Evolutionary conservation across 441 rosid genomes (phyloP).

Genomic region (Eruca vesicaria): DNA sequence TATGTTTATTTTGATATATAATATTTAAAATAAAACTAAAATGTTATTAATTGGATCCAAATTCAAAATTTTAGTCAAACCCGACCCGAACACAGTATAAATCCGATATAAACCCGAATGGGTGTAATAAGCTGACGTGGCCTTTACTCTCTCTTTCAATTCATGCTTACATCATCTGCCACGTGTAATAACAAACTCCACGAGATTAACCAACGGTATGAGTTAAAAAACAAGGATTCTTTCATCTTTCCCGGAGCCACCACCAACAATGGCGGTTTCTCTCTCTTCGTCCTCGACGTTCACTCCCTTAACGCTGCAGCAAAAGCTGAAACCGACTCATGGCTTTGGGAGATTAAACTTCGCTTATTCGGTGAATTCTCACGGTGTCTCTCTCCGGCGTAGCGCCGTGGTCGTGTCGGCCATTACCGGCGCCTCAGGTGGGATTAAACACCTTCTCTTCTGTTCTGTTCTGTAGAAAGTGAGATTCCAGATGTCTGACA

Average conservation of each 20-base stretch:
- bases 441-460: not conserved
- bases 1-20: no score
- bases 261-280: constrained; percentile 49
- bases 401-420: constrained; percentile 43
- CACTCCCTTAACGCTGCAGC: constrained; percentile 30
- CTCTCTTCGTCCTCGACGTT: constrained; percentile 33
- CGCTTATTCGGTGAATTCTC: constrained; percentile 16
- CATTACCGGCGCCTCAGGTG: constrained; percentile 56
- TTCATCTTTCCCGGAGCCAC: not conserved
- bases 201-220: not conserved
- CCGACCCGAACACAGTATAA: no score
- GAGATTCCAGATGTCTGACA: not conserved
- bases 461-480: not conserved
- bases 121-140: not conserved
- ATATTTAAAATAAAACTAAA: no score
- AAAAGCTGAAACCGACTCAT: constrained; percentile 7
- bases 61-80: no score
- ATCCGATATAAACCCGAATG: no score
- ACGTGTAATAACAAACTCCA: not conserved
- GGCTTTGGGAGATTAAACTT: constrained; percentile 4
- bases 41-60: no score
- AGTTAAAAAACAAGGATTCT: not conserved
- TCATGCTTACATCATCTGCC: not conserved
- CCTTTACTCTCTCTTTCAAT: not conserved
- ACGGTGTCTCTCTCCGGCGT: constrained; percentile 26